Percentiles rank a stretch among this genome's conserved stretches.
Conservation (phyloP, 257 asterid species). For the Solanum gracilifrons region DNA sequence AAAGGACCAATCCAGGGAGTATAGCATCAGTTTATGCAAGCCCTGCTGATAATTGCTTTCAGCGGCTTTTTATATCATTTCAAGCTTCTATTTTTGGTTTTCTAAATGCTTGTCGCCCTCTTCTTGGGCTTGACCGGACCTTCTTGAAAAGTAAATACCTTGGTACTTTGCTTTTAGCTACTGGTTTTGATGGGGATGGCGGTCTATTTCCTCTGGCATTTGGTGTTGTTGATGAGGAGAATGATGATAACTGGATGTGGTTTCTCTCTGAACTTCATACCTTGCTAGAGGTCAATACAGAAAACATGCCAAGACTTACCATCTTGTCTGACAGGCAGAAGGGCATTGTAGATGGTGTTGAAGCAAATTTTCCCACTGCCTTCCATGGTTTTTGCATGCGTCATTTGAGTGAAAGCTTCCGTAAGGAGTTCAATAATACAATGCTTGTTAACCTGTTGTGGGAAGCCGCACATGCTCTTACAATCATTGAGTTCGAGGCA, state of each 20-base stretch:
- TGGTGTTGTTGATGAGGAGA: constrained; percentile 93
- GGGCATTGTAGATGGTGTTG: constrained; percentile 79
- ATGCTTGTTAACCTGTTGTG: constrained; percentile 77
- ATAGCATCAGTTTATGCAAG: constrained; percentile 74
- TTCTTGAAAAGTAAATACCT: constrained; percentile 77
- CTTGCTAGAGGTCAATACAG: constrained; percentile 79
- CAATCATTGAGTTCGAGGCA: constrained; percentile 64
- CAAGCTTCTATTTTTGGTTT: constrained; percentile 88
- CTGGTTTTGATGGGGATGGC: constrained; percentile 93
- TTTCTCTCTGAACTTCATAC: constrained; percentile 86
- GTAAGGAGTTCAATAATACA: constrained; percentile 78
- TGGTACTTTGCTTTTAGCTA: constrained; percentile 84
- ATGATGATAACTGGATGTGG: constrained; percentile 97
- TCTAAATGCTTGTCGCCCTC: constrained; percentile 85
- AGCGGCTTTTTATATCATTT: constrained; percentile 77
- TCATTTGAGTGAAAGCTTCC: constrained; percentile 76
- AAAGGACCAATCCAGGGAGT: constrained; percentile 82
- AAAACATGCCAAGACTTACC: constrained; percentile 93
- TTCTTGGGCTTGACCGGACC: constrained; percentile 86
- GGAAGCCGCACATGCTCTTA: constrained; percentile 88
- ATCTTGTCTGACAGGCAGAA: constrained; percentile 83
- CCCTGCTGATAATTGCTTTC: constrained; percentile 66
- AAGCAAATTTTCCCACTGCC: constrained; percentile 84
- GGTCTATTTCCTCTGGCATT: constrained; percentile 87
- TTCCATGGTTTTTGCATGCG: constrained; percentile 95